These are phyloP conservation scores for Cairneyella variabilis DNA, from an alignment of 495 filamentous ascomycete genomes.

Conservation along the genomic window DNA sequence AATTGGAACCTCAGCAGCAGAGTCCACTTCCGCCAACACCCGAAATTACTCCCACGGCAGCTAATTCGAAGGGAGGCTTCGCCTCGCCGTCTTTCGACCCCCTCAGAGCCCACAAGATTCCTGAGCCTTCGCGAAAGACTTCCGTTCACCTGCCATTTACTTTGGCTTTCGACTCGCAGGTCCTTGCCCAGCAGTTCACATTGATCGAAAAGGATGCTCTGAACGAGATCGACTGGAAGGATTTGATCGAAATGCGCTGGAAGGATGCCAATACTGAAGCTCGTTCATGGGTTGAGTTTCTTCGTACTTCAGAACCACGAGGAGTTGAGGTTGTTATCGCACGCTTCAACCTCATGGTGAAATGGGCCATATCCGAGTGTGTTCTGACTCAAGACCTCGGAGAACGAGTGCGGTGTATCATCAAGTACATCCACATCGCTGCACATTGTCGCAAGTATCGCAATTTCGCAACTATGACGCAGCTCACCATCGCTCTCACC, in stretches of 20 bases:
- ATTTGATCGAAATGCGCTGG: slow-evolving; percentile 93
- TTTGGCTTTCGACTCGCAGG: slow-evolving; percentile 83
- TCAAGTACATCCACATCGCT: slow-evolving; percentile 92
- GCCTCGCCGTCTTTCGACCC: slow-evolving; percentile 23
- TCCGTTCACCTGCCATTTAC: slow-evolving; percentile 79
- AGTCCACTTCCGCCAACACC: slow-evolving; percentile 50
- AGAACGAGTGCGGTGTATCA: slow-evolving; percentile 78
- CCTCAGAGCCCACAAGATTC: slow-evolving; percentile 20
- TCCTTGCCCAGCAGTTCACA: slow-evolving; percentile 90
- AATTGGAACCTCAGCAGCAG: slow-evolving; percentile 29
- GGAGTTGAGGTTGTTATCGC: slow-evolving; percentile 96
- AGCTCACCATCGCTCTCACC: slow-evolving; percentile 86
- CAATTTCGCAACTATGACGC: slow-evolving; percentile 96
- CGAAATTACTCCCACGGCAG: slow-evolving; percentile 43
- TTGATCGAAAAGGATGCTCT: slow-evolving; percentile 95
- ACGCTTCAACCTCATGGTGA: slow-evolving; percentile 95
- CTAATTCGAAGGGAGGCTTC: not conserved
- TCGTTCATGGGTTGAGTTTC: slow-evolving; percentile 88
- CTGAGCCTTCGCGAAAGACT: slow-evolving; percentile 25
- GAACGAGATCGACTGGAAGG: slow-evolving; percentile 96
- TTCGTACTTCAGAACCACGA: slow-evolving; percentile 72
- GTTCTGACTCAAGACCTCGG: slow-evolving; percentile 77
- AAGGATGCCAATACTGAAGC: slow-evolving; percentile 60
- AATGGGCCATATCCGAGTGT: slow-evolving; percentile 92
- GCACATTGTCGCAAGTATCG: slow-evolving; percentile 76